Percentiles rank a stretch among this genome's conserved stretches.
phyloP scores from a whole-genome alignment of 78 protist genomes.

The Bigelowiella natans region DNA sequence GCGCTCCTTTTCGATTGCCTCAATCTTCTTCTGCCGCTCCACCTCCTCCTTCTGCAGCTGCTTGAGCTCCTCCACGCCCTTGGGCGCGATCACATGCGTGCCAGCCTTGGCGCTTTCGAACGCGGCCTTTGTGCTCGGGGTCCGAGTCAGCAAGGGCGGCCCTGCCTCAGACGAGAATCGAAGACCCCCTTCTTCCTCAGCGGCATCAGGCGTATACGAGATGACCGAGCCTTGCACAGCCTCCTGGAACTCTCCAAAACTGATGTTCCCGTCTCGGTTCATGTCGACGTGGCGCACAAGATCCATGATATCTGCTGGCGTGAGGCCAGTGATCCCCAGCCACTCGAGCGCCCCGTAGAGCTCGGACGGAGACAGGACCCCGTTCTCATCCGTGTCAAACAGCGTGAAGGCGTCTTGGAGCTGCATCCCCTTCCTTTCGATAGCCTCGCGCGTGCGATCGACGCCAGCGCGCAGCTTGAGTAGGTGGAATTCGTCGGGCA shows the following conservation, averaged over 20 bases:
- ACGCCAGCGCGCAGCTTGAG: constrained; percentile 22
- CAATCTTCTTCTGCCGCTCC: background rate
- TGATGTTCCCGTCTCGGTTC: background rate
- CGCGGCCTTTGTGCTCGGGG: background rate
- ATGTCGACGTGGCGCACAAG: background rate
- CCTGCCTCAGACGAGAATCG: background rate
- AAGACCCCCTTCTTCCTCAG: background rate
- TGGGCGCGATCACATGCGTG: background rate
- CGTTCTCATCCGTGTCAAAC: background rate
- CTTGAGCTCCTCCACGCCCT: background rate
- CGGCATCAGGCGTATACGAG: background rate
- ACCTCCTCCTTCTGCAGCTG: background rate
- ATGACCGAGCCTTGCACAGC: background rate
- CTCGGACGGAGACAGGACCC: background rate
- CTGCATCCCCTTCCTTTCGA: background rate
- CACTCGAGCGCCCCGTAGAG: constrained; percentile 16
- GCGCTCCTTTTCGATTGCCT: background rate
- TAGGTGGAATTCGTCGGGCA: constrained; percentile 10
- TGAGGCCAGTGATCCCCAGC: background rate
- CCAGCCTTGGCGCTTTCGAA: background rate
- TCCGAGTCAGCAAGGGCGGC: background rate
- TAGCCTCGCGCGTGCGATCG: constrained; percentile 14
- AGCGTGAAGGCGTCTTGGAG: constrained; percentile 14
- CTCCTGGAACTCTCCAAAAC: background rate
- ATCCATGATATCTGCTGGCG: background rate